phyloP scores from a whole-genome alignment of 2,329 filamentous ascomycete genomes.

The Cladophialophora psammophila region DNA sequence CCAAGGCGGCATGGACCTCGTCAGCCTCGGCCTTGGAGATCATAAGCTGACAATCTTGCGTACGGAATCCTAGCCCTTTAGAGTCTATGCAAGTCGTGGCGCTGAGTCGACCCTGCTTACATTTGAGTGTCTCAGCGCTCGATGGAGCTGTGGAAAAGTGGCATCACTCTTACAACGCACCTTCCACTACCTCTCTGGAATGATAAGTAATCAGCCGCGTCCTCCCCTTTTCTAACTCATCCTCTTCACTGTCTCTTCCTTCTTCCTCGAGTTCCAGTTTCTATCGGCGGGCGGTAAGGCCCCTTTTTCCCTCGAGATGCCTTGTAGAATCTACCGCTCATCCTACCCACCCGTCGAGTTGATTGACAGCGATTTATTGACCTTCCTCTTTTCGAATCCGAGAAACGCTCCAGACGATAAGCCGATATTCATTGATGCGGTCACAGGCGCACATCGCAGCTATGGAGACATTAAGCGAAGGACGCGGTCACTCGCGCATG shows the following conservation, averaged over 20 bases:
- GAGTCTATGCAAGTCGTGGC: no score
- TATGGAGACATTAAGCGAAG: constrained; percentile 28
- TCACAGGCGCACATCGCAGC: constrained; percentile 26
- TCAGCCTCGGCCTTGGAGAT: no score
- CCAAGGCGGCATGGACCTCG: no score
- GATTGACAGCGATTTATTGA: constrained; percentile 29
- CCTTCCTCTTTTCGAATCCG: constrained; percentile 34
- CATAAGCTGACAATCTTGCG: no score
- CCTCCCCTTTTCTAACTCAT: background rate
- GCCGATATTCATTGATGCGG: constrained; percentile 34
- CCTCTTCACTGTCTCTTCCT: background rate
- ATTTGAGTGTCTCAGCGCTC: no score
- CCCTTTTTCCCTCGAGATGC: constrained; percentile 13
- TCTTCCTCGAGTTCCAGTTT: background rate
- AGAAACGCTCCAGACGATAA: constrained; percentile 30
- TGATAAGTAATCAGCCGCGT: no score
- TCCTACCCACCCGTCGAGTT: constrained; percentile 25
- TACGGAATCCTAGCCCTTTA: no score
- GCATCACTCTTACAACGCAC: no score
- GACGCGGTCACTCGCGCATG: constrained; percentile 29
- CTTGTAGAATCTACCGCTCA: constrained; percentile 29
- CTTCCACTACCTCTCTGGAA: no score
- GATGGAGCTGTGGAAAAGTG: no score
- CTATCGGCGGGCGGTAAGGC: background rate
- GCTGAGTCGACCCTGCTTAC: no score